Evolutionary conservation across 106 monocot species (phyloP).

Genomic region (Phalaenopsis equestris): DNA sequence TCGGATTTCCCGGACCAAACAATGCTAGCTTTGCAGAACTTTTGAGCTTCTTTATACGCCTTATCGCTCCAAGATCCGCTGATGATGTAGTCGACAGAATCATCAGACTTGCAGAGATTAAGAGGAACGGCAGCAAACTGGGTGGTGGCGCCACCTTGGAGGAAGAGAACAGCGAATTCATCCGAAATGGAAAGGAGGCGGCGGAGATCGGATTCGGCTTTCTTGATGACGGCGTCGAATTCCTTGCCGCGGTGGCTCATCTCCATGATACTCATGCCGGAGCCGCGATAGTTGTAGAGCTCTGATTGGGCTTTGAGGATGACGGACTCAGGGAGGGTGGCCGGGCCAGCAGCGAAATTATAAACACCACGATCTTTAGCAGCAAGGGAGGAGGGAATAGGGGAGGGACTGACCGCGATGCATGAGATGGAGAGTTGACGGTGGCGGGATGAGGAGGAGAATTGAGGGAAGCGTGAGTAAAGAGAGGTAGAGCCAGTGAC

Average conservation of each 20-base stretch:
- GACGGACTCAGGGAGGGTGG: constrained; percentile 83
- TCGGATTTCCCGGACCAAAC: constrained; percentile 75
- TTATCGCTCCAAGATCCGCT: constrained; percentile 97
- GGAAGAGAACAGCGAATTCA: constrained; percentile 74
- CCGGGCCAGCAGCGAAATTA: constrained; percentile 98
- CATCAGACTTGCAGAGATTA: constrained; percentile 56
- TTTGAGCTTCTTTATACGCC: constrained; percentile 81
- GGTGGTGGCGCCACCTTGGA: constrained; percentile 93
- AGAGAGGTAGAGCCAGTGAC: background rate
- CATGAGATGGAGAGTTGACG: constrained; percentile 33
- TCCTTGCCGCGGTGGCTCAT: constrained; percentile 96
- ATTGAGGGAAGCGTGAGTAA: constrained; percentile 4
- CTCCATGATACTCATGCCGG: constrained; percentile 98
- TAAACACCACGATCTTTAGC: constrained; percentile 33
- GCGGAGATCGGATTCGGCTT: constrained; percentile 87
- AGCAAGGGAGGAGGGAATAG: constrained; percentile 13
- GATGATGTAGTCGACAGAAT: constrained; percentile 61
- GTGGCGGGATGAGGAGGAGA: background rate
- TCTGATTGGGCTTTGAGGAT: constrained; percentile 78
- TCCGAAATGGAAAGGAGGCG: constrained; percentile 60
- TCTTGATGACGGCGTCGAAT: constrained; percentile 91
- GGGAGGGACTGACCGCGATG: constrained; percentile 29
- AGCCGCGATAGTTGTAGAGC: constrained; percentile 67
- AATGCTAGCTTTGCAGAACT: constrained; percentile 62
- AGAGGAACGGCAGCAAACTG: constrained; percentile 89